phyloP scores from a whole-genome alignment of 495 filamentous ascomycete species.

The Aspergillus coremiiformis region DNA sequence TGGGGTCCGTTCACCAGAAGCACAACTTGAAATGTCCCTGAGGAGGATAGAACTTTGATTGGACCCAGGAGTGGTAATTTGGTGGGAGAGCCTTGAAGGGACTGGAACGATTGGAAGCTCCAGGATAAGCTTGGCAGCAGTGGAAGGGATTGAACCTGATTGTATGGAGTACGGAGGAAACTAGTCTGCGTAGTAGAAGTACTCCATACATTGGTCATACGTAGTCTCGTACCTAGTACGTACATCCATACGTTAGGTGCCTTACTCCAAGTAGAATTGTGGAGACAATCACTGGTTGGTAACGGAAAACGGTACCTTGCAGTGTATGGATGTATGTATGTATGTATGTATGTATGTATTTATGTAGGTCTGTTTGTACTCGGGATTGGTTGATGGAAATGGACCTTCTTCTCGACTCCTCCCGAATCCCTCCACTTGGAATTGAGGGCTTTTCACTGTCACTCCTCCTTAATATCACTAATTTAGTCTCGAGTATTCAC shows the following conservation, averaged over 20 bases:
- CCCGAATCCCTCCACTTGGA: not conserved
- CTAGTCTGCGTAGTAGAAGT: not conserved
- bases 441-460: not conserved
- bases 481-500: no score
- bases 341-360: no score
- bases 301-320: not conserved
- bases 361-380: no score
- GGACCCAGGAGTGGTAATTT: conserved; percentile 5
- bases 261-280: no score
- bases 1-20: conserved; percentile 16
- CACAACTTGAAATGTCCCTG: conserved; percentile 1
- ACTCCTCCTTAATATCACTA: no score
- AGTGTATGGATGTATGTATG: no score
- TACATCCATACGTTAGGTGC: no score
- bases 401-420: no score
- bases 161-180: conserved; percentile 3
- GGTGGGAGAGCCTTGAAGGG: no score
- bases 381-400: no score
- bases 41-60: conserved; percentile 8
- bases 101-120: conserved; percentile 12
- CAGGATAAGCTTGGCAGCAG: conserved; percentile 17
- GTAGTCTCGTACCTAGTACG: no score
- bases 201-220: not conserved
- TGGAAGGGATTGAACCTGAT: conserved; percentile 4
- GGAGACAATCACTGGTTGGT: no score